Base-by-base conservation (phyloP, 208 protist genomes). In the Crithidia expoeki region DNA sequence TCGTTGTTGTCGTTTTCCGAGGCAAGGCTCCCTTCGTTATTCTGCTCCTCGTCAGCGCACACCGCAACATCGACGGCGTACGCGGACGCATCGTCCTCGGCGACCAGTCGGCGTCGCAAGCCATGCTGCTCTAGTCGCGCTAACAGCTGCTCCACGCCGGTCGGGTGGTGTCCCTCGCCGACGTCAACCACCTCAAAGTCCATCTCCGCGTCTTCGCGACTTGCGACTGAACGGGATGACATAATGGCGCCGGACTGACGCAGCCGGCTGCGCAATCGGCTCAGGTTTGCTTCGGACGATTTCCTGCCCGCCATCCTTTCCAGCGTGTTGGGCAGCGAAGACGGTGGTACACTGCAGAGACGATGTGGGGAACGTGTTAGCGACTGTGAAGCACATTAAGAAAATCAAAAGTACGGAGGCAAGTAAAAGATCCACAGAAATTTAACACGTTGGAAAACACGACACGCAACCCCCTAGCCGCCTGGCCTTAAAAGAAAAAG, bases 81-180 rank as follows among this genome's bases (percentile, higher is more conserved):
- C 42, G 65, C 58, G 42, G 70, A 27, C 7, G 58, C 68, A 19
- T 84, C 65, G 19, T 81, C 69, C n/a, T 92, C 80, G 0, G 74
- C 65, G 27, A 33, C 56, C 28, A 88, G 51, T 19, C 80, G 89
- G 7, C 92, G 87, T 32, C 82, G 87, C 30, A 96, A 52, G 9
- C 92, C 92, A 64, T 96, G 92, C 70, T 94, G 88, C 68, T 95
- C 88, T 16, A 96, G 72, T 2, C 88, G 83, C 4, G 88, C 87
- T 5, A 95, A 47, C 10, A 93, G 68, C 42, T 94, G 76, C 69
- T 96, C 92, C 14, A 82, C 68, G 0, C 78, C 16, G 30, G 81
- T 96, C 0, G 88, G 63, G 32, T 58, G 55, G 11, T 77, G 75
- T 9, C 80, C 83, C 0, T 89, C 79, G 23, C 88, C 90, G 52